Evolutionary conservation across 129 eudicot genomes (phyloP), one percentile per base, ranked within the genome.

Genomic region (Flaveria bidentis): DNA sequence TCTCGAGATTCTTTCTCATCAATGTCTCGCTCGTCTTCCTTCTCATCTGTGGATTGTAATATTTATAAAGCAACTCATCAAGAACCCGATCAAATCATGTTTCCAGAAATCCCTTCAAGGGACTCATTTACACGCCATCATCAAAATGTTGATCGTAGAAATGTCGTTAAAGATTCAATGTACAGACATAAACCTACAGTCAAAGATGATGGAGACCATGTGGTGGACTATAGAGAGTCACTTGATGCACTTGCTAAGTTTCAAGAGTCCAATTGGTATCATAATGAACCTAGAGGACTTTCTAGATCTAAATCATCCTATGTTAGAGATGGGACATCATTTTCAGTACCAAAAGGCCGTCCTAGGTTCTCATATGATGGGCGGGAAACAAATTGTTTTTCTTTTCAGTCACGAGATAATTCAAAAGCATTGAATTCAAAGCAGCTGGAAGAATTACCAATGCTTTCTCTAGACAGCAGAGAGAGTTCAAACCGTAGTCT

Each of bases 1-100:
- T 88, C 98, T 10, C 77, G 97, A 66, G 88, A 91, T 23, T 93
- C 98, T 25, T 93, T 93, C 69, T 90, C 98, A 75, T 93, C 98
- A 46, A 85, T 91, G 42, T 93, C 98, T 10, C 93, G 90, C 1
- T 88, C 98, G 16, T 93, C 98, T 78, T 93, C 97, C 8, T 93
- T 91, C 74, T 93, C 98, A 33, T 93, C 98, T 50, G 71, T 86
- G 13, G 97, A 93, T 72, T 89, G 83, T 44, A 86, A 78, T 25
- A 52, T 80, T 46, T 72, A 80, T 42, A 85, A 82, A 81, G 68
- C 87, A 36, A 70, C 85, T 61, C 97, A 90, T 65, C 84, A 87
- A 13, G 97, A 91, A 65, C 82, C 88, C 2, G 93, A 88, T 69
- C 79, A 85, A 44, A 84, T 82, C 9, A 84, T 90, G 70, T 93